Evolutionary conservation across 208 protist genomes (phyloP).

Genomic region (Acanthamoeba healyi): DNA sequence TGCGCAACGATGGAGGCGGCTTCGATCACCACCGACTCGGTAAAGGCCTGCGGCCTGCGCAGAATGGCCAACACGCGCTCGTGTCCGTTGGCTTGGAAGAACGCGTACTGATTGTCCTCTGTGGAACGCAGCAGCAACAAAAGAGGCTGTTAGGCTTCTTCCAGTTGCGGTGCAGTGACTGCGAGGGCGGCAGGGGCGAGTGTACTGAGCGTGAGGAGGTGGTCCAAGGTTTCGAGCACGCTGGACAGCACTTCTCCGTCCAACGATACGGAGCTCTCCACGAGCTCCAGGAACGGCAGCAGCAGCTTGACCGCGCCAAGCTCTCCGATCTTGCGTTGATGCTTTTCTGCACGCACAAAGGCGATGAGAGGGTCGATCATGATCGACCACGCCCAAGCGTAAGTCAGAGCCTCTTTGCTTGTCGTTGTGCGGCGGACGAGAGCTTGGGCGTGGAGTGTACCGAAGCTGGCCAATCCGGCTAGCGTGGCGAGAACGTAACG

Average conservation of each 20-base stretch:
- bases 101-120: conserved; percentile 17
- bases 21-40: neutral
- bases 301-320: neutral
- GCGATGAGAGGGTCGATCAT: neutral
- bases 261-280: neutral
- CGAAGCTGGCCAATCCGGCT: neutral
- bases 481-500: neutral
- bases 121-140: no score
- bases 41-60: neutral
- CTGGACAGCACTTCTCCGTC: neutral
- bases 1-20: conserved; percentile 5
- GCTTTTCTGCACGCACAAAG: neutral
- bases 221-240: conserved; percentile 9
- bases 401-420: neutral
- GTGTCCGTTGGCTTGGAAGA: neutral
- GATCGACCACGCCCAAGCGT: no score
- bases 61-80: conserved; percentile 8
- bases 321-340: neutral
- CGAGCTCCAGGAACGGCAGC: neutral
- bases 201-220: neutral
- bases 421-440: no score
- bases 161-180: no score
- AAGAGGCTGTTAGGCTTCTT: neutral
- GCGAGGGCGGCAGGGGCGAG: neutral
- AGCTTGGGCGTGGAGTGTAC: neutral